A percentile compares a stretch with the other conserved stretches of the same genome.
Conservation (phyloP, 129 eudicot species). For the Chrysanthemum makinoi region DNA sequence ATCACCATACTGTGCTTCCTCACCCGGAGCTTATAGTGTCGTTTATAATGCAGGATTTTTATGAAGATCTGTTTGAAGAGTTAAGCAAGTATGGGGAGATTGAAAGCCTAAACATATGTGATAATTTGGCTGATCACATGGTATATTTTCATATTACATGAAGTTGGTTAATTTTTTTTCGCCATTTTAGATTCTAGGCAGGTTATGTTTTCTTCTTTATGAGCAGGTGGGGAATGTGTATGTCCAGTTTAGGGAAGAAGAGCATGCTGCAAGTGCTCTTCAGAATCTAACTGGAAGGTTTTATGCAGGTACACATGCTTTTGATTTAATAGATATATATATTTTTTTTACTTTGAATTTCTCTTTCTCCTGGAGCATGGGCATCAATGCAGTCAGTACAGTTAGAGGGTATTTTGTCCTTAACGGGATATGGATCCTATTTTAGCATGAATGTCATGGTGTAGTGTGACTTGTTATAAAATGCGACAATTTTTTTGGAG, state of each 20-base stretch:
- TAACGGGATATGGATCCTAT: not conserved
- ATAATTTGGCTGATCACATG: constrained; percentile 95
- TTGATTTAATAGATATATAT: not conserved
- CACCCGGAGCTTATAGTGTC: too few relatives aligned
- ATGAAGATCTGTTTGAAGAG: constrained; percentile 90
- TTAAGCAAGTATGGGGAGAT: constrained; percentile 91
- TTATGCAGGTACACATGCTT: constrained; percentile 62
- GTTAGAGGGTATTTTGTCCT: not conserved
- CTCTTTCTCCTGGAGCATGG: not conserved
- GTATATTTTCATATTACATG: constrained; percentile 28
- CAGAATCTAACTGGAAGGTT: constrained; percentile 76
- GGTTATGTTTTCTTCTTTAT: constrained; percentile 7
- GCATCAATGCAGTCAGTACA: not conserved
- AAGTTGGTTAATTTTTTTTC: not conserved
- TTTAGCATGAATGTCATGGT: too few relatives aligned
- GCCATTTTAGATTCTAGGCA: constrained; percentile 1
- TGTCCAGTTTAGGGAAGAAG: constrained; percentile 91
- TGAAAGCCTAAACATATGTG: constrained; percentile 89
- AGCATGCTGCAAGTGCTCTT: constrained; percentile 82
- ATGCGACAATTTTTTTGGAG: too few relatives aligned
- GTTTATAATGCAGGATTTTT: constrained; percentile 54
- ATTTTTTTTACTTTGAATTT: not conserved
- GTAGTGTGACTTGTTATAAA: too few relatives aligned
- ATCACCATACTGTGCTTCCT: too few relatives aligned
- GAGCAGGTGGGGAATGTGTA: constrained; percentile 91